These are phyloP conservation scores for Vitis rupestris DNA, from an alignment of 164 flowering plant species.

Conservation along the genomic window DNA sequence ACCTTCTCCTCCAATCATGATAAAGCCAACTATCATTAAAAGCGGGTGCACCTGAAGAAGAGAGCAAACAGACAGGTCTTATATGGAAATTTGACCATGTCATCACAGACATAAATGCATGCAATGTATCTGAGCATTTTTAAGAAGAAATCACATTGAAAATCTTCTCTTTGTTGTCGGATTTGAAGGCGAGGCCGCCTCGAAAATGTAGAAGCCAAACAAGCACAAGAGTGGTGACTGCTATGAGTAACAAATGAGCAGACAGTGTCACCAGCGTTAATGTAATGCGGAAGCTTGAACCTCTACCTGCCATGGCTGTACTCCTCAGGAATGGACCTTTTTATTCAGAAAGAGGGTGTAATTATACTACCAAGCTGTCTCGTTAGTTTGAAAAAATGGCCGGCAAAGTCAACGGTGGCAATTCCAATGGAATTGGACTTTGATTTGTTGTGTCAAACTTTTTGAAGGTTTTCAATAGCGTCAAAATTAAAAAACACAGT, in stretches of 20 bases:
- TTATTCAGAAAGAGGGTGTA: too few relatives aligned
- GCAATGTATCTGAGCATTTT: background rate
- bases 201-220: conserved; percentile 51
- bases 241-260: conserved; percentile 52
- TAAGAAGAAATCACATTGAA: conserved; percentile 30
- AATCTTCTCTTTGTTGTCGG: conserved; percentile 31
- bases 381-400: too few relatives aligned
- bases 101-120: background rate
- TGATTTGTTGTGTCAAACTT: too few relatives aligned
- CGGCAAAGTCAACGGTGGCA: too few relatives aligned
- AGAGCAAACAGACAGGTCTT: background rate
- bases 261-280: conserved; percentile 31
- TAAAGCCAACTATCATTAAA: conserved; percentile 44
- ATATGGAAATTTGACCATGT: background rate
- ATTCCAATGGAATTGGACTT: too few relatives aligned
- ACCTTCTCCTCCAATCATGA: conserved; percentile 64
- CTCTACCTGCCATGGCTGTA: conserved; percentile 30
- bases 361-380: too few relatives aligned
- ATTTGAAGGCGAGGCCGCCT: conserved; percentile 44
- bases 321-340: background rate
- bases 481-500: too few relatives aligned
- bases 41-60: conserved; percentile 59
- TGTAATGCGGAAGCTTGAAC: conserved; percentile 21
- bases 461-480: too few relatives aligned
- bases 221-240: conserved; percentile 44